Conservation (phyloP, 139 green algal genomes). For the Astrephomene gubernaculifera region DNA sequence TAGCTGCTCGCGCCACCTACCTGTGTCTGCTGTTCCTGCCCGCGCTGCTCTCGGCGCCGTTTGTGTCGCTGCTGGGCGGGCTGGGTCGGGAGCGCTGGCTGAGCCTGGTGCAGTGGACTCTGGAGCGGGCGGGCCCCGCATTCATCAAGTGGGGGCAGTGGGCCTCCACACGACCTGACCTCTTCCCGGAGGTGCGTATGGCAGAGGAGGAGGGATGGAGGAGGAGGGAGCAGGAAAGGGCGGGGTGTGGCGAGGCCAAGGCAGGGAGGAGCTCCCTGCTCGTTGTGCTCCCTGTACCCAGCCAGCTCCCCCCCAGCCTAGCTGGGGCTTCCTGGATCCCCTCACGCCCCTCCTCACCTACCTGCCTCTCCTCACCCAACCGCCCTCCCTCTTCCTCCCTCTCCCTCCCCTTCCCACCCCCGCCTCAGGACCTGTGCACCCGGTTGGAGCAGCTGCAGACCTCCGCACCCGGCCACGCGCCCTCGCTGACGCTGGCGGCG, state of each 20-base stretch:
- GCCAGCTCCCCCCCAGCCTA: no score
- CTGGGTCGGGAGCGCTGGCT: slow-evolving; percentile 71
- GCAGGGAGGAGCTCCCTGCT: no score
- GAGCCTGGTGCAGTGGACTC: slow-evolving; percentile 80
- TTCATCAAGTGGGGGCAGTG: slow-evolving; percentile 96
- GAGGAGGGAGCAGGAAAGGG: no score
- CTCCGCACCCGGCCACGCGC: slow-evolving; percentile 76
- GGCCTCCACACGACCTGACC: slow-evolving; percentile 86
- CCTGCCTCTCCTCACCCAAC: no score
- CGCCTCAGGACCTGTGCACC: slow-evolving; percentile 76
- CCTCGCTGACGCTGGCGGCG: slow-evolving; percentile 42
- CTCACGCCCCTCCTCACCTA: not conserved
- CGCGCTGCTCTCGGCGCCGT: slow-evolving; percentile 53
- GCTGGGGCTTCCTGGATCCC: not conserved
- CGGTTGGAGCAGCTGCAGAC: slow-evolving; percentile 77
- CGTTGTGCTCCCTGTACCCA: no score
- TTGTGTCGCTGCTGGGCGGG: slow-evolving; percentile 52
- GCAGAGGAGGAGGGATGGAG: not conserved
- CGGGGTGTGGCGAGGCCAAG: no score
- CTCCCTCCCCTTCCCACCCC: not conserved
- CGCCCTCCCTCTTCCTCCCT: no score
- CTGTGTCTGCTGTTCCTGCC: slow-evolving; percentile 79
- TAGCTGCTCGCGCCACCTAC: slow-evolving; percentile 63
- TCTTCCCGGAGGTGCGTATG: slow-evolving; percentile 83
- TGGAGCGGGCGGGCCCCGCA: slow-evolving; percentile 77